A percentile compares a stretch with the other conserved stretches of the same genome.
Conservation (phyloP, 257 asterid genomes). For the Petunia axillaris region DNA sequence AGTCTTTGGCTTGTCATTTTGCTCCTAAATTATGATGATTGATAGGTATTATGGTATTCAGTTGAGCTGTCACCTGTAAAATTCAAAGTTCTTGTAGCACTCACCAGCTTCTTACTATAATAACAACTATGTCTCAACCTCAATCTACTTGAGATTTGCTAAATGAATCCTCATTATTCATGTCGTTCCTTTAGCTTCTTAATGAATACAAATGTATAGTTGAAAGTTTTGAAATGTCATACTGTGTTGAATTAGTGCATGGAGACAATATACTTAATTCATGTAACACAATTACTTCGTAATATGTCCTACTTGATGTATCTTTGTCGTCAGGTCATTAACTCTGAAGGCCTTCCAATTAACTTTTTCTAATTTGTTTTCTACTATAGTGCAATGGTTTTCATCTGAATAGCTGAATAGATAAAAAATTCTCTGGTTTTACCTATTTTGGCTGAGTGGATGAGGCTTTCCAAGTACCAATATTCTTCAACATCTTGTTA, state of each 20-base stretch:
- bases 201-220: not conserved
- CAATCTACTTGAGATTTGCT: not conserved
- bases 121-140: slow-evolving; percentile 5
- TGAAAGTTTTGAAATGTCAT: not conserved
- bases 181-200: not conserved
- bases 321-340: not conserved
- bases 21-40: slow-evolving; percentile 14
- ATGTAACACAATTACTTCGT: not conserved
- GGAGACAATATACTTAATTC: slow-evolving; percentile 1
- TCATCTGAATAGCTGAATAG: not conserved
- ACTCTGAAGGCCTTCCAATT: slow-evolving; percentile 17
- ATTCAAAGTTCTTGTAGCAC: not conserved
- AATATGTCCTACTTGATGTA: not conserved
- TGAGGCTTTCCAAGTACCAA: slow-evolving; percentile 8
- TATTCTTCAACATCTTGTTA: not conserved
- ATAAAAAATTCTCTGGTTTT: slow-evolving; percentile 3
- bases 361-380: not conserved
- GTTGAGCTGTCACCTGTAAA: not conserved
- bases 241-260: slow-evolving; percentile 4
- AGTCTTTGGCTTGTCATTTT: not conserved
- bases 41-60: not conserved
- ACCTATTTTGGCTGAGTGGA: not conserved
- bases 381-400: slow-evolving; percentile 2
- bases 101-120: not conserved
- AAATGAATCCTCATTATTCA: not conserved